Base-by-base conservation (phyloP, 805 yeast genomes). In the Starmerella ratchasimensis region DNA sequence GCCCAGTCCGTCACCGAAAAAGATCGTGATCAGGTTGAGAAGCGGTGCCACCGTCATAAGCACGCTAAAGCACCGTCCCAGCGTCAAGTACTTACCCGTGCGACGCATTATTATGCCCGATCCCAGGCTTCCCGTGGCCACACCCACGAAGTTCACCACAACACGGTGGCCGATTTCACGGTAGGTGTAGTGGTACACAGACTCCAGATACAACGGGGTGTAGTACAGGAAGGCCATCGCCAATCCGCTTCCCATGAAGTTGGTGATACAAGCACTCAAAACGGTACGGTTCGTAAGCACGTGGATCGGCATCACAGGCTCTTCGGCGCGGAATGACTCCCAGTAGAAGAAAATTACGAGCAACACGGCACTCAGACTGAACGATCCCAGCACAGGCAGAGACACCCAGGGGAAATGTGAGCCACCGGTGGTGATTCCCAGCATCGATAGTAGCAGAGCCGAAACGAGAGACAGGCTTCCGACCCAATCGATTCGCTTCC, bases 241-340 rank as follows among this genome's bases (percentile, higher is more conserved):
- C 1, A 73, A 66, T 79, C 80, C 80, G 5, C 82, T 72, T 55
- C 68, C 64, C 48, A 79, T 74, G 72, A 80, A 73, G 55, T 76
- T 76, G 31, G 77, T 67, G 39, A 80, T 58, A 0, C 83, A 74
- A 0, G 81, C 73, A 8, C 76, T 66, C 24, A 75, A 54, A 15
- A 80, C 68, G 0, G 88, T 76, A 44, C 74, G 62, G 47, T 72
- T 66, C 6, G 60, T 57, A 46, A 79, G 58, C 34, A 80, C 56
- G n/a, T 62, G 57, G 27, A 79, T 62, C 1, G 88, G 86, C 37
- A 79, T 63, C 14, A 77, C 70, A 1, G 90, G 88, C 53, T 78
- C 80, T 1, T 52, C 53, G 1, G 80, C 74, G 21, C 66, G 55
- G 32, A 62, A 51, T 20, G 55, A 38, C 48, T 79, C 88, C 30